These are phyloP conservation scores for cucumber (Cucumis sativus) DNA, from an alignment of 306 rosid species.

Conservation along the genomic window Cucumber_9930_V3 NC_026656.2:21921001-21921500, in stretches of 20 bases:
- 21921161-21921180: conserved; percentile 93
- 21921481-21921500: not conserved
- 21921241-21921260: conserved; percentile 91
- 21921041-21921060: not conserved
- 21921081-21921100: conserved; percentile 98
- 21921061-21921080: conserved; percentile 52
- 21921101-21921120: conserved; percentile 90
- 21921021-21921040: not conserved
- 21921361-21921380: not conserved
- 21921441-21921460: not conserved
- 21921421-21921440: not conserved
- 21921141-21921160: conserved; percentile 93
- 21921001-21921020: not conserved
- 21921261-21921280: conserved; percentile 95
- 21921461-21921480: not conserved
- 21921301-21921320: not conserved
- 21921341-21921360: not conserved
- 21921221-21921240: conserved; percentile 88
- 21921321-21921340: not conserved
- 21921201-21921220: conserved; percentile 98
- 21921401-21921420: not conserved
- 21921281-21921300: conserved; percentile 38
- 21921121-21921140: conserved; percentile 81
- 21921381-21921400: not conserved
- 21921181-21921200: conserved; percentile 82